Conservation (phyloP, 2,329 filamentous ascomycete species). For the Sporothrix mexicana region DNA sequence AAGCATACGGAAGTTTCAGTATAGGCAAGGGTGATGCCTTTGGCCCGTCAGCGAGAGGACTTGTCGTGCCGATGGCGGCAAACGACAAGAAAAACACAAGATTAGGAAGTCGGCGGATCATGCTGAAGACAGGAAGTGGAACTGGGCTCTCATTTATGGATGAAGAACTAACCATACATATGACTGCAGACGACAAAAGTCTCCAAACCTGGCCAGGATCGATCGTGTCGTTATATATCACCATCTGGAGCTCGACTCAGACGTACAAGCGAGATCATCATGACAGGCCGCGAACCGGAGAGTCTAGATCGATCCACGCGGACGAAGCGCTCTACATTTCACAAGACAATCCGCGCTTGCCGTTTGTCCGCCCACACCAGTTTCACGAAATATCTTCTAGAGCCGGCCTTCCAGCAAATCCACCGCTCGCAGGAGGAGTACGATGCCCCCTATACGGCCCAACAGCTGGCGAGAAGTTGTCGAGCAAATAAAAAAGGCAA, state of each 20-base stretch:
- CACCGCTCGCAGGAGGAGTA: background rate
- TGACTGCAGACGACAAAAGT: background rate
- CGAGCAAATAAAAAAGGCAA: background rate
- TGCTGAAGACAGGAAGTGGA: background rate
- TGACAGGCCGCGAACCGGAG: background rate
- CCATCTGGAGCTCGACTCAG: background rate
- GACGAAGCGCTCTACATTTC: background rate
- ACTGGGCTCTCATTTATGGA: background rate
- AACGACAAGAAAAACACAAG: background rate
- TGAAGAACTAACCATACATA: background rate
- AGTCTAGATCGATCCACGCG: background rate
- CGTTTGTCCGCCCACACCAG: background rate
- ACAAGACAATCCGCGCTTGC: background rate
- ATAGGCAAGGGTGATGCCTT: constrained; percentile 37
- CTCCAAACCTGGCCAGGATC: background rate
- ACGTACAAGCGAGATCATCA: constrained; percentile 10
- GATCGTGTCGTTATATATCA: constrained; percentile 9
- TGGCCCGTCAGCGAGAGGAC: constrained; percentile 29
- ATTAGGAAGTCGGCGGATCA: background rate
- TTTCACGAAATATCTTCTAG: background rate
- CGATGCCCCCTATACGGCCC: background rate
- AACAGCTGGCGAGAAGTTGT: background rate
- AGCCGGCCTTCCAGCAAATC: background rate
- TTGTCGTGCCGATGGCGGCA: constrained; percentile 24
- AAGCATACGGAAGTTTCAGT: constrained; percentile 40